A percentile compares a stretch with the other conserved stretches of the same genome.
Conservation (phyloP, 2,329 filamentous ascomycete species). For the Exserohilum turcica region DNA sequence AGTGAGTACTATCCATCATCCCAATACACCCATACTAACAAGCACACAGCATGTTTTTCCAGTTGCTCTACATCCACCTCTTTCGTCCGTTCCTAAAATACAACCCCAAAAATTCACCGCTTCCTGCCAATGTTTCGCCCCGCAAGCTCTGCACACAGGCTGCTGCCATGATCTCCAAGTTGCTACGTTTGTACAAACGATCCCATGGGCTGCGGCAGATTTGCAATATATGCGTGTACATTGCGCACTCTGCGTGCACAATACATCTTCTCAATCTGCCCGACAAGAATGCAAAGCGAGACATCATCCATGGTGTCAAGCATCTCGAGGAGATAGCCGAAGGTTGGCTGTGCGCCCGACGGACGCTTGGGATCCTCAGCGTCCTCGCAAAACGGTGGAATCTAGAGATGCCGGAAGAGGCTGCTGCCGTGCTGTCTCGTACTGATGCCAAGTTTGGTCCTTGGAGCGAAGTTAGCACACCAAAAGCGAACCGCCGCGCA, state of each 20-base stretch:
- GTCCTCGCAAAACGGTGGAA: constrained; percentile 88
- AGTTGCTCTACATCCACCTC: constrained; percentile 91
- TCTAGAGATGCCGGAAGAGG: constrained; percentile 84
- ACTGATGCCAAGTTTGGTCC: constrained; percentile 80
- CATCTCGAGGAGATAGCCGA: constrained; percentile 95
- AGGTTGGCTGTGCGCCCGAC: constrained; percentile 86
- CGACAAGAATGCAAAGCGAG: constrained; percentile 85
- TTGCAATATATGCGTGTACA: constrained; percentile 95
- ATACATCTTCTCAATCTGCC: constrained; percentile 93
- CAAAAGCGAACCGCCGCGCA: constrained; percentile 27
- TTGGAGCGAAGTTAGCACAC: constrained; percentile 50
- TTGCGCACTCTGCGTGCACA: constrained; percentile 90
- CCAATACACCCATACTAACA: constrained; percentile 26
- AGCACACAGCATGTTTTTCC: constrained; percentile 85
- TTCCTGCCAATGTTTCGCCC: constrained; percentile 86
- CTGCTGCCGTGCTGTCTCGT: constrained; percentile 72
- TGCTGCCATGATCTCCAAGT: constrained; percentile 85
- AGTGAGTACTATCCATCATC: constrained; percentile 66
- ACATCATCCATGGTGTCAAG: constrained; percentile 88
- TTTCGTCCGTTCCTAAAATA: constrained; percentile 96
- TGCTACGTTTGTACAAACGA: constrained; percentile 93
- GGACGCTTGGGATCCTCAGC: constrained; percentile 83
- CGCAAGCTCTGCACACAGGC: constrained; percentile 90
- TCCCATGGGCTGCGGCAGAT: constrained; percentile 90
- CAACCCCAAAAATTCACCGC: constrained; percentile 75